Evolutionary conservation across 306 rosid genomes (phyloP).

Genomic region (Castanea mollissima): DNA sequence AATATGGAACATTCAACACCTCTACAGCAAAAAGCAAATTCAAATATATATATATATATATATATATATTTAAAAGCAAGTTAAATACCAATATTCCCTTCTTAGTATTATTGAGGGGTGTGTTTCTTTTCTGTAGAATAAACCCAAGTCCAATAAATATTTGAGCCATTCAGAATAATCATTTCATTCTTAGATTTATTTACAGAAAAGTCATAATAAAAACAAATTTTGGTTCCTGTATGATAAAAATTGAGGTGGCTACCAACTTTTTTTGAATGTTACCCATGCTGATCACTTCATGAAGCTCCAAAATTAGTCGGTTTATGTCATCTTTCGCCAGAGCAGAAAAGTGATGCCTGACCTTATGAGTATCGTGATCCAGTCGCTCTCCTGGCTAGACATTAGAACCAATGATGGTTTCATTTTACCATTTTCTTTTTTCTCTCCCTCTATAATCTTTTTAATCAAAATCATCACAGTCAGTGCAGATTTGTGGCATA

Average conservation of each 20-base stretch:
- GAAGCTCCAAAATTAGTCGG: constrained; percentile 2
- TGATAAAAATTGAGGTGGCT: not conserved
- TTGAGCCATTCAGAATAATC: too few species aligned
- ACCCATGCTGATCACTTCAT: not conserved
- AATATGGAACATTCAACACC: too few species aligned
- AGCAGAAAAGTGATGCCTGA: constrained; percentile 30
- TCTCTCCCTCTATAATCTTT: not conserved
- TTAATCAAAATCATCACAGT: not conserved
- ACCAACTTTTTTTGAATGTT: not conserved
- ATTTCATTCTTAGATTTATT: not conserved
- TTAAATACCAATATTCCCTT: too few species aligned
- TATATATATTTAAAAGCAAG: too few species aligned
- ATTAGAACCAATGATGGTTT: constrained; percentile 36
- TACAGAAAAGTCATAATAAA: not conserved
- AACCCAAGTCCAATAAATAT: too few species aligned
- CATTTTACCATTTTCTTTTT: constrained; percentile 24
- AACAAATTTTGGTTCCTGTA: not conserved
- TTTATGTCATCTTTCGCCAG: constrained; percentile 15
- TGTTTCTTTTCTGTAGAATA: too few species aligned
- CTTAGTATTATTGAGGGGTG: too few species aligned
- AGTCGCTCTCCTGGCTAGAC: constrained; percentile 30
- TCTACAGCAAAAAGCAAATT: too few species aligned
- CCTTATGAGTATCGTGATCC: constrained; percentile 14
- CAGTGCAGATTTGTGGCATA: not conserved
- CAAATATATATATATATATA: too few species aligned